A percentile compares a stretch with the other conserved stretches of the same genome.
Conservation (phyloP, 164 flowering plant genomes). For the Akebia trifoliata region DNA sequence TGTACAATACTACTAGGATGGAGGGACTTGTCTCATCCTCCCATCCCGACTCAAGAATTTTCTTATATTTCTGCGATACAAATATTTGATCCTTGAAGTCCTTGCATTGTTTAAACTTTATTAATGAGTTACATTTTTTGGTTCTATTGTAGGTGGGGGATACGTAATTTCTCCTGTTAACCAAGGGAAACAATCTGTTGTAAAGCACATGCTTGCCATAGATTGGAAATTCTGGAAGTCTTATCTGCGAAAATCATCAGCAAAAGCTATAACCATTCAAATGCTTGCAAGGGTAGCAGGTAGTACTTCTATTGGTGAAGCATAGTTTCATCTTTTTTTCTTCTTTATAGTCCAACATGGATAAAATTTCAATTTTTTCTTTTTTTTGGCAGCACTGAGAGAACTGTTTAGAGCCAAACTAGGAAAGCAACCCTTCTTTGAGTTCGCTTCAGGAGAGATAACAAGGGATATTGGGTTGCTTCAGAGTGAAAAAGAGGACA, state of each 20-base stretch:
- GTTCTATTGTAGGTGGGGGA: conserved; percentile 99
- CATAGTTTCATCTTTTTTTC: too few relatives aligned
- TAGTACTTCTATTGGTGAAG: conserved; percentile 17
- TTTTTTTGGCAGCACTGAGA: conserved; percentile 62
- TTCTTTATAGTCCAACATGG: too few relatives aligned
- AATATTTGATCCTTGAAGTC: too few relatives aligned
- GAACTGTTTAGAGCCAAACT: conserved; percentile 63
- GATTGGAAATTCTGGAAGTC: conserved; percentile 91
- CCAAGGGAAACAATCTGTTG: conserved; percentile 67
- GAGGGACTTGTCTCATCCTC: too few relatives aligned
- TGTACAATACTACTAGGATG: too few relatives aligned
- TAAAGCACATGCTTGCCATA: conserved; percentile 91
- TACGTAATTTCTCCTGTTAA: conserved; percentile 70
- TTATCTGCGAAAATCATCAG: conserved; percentile 46
- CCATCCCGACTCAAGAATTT: too few relatives aligned
- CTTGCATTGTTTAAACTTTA: too few relatives aligned
- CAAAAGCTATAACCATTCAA: conserved; percentile 57
- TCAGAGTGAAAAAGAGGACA: conserved; percentile 26
- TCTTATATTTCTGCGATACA: too few relatives aligned
- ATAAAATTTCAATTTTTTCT: background rate
- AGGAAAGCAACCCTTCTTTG: conserved; percentile 35
- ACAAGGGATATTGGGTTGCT: conserved; percentile 27
- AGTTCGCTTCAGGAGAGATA: conserved; percentile 39
- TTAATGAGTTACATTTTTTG: too few relatives aligned
- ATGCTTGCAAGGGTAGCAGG: conserved; percentile 89